Evolutionary conservation across 495 filamentous ascomycete genomes (phyloP).

Genomic region (Trichoderma parareesei): DNA sequence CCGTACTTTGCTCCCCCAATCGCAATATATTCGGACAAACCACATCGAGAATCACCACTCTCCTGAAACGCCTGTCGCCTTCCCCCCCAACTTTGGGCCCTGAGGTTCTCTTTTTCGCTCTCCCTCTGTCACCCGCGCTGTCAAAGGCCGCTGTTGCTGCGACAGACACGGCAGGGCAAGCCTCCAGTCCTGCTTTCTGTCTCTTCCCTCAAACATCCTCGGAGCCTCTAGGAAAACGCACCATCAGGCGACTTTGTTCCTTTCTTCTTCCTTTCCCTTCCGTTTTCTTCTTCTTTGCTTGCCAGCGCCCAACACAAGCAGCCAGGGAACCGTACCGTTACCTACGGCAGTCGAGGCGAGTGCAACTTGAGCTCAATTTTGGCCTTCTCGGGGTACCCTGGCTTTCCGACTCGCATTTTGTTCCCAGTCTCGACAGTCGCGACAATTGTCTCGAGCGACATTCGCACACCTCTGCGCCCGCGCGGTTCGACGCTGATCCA

Average conservation of each 20-base stretch:
- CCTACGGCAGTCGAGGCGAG: not conserved
- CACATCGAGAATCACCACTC: constrained; percentile 6
- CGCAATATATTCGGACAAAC: constrained; percentile 10
- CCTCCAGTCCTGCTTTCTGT: not conserved
- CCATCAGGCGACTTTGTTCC: not conserved
- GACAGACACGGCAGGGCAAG: not conserved
- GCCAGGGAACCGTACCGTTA: not conserved
- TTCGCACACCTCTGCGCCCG: not conserved
- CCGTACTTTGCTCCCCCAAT: constrained; percentile 6
- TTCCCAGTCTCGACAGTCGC: not conserved
- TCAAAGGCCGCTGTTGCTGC: not conserved
- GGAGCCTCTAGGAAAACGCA: not conserved
- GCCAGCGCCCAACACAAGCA: not conserved
- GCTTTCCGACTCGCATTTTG: not conserved
- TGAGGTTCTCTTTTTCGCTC: not conserved
- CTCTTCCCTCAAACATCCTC: not conserved
- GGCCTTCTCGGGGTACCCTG: not conserved
- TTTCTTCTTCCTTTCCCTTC: not conserved
- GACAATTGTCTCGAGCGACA: not conserved
- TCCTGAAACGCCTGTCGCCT: constrained; percentile 8
- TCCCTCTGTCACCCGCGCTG: not conserved
- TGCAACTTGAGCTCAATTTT: not conserved
- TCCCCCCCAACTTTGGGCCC: not conserved
- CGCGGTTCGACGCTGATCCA: not conserved
- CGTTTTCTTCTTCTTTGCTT: not conserved